phyloP scores from a whole-genome alignment of 192 early-diverging fungal genomes.

The Gryganskiella cystojenkinii region DNA sequence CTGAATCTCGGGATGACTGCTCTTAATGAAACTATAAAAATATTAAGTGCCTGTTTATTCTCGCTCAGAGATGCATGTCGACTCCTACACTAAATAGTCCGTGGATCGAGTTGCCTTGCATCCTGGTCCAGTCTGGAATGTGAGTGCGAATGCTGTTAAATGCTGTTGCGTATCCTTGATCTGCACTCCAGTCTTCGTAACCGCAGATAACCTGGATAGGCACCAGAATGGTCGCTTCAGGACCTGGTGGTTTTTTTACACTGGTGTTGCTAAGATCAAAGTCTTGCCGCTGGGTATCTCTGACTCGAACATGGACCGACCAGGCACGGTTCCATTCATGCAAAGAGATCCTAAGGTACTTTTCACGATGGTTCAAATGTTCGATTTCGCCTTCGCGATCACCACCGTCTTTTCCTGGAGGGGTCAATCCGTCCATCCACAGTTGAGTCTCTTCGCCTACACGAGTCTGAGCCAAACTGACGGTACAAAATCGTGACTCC shows the following conservation, averaged over 20 bases:
- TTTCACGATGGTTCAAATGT: constrained; percentile 25
- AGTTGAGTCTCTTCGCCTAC: constrained; percentile 30
- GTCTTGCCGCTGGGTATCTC: neutral
- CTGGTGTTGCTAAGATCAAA: neutral
- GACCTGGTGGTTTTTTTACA: neutral
- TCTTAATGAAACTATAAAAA: too few species aligned
- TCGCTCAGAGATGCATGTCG: constrained; percentile 9
- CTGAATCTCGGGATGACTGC: too few species aligned
- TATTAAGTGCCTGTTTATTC: too few species aligned
- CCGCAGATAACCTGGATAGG: constrained; percentile 23
- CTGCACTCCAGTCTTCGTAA: constrained; percentile 36
- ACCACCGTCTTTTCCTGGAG: neutral
- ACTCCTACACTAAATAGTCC: constrained; percentile 27
- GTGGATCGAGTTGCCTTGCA: neutral
- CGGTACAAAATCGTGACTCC: constrained; percentile 29
- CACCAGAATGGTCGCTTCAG: neutral
- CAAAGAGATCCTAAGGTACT: constrained; percentile 7
- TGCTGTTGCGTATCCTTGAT: constrained; percentile 16
- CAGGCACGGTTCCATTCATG: constrained; percentile 38
- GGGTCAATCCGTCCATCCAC: constrained; percentile 4
- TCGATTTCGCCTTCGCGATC: too few species aligned
- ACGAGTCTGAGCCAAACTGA: constrained; percentile 17
- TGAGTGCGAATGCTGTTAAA: constrained; percentile 25
- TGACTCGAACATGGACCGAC: constrained; percentile 20
- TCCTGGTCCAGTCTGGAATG: constrained; percentile 36